A percentile compares a stretch with the other conserved stretches of the same genome.
Conservation (phyloP, 306 rosid genomes). For the Glycine latifolia region DNA sequence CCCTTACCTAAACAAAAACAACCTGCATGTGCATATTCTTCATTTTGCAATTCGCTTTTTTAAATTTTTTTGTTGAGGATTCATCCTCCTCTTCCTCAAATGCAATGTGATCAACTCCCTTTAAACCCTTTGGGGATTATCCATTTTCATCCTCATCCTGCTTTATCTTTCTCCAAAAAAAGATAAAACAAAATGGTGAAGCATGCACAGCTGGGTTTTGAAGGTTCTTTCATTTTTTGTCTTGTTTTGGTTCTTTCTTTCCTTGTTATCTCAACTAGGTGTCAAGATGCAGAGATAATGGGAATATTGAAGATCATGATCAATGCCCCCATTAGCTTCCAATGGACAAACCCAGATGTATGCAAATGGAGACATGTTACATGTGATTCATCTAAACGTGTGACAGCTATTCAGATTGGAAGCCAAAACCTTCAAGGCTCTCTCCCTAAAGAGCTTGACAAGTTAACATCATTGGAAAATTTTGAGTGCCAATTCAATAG, state of each 20-base stretch:
- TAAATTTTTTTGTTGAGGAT: neutral
- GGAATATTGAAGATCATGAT: constrained; percentile 47
- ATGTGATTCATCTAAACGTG: constrained; percentile 52
- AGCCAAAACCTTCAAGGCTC: constrained; percentile 64
- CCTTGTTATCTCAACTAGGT: neutral
- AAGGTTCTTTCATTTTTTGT: neutral
- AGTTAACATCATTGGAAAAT: constrained; percentile 46
- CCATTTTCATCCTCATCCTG: neutral
- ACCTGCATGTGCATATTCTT: neutral
- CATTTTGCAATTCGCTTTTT: constrained; percentile 20
- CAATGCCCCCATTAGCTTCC: constrained; percentile 43
- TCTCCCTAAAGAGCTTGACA: constrained; percentile 60
- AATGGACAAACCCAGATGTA: constrained; percentile 61
- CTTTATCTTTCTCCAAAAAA: neutral
- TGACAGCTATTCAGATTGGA: constrained; percentile 61
- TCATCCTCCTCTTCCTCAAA: neutral
- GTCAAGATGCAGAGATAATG: constrained; percentile 66
- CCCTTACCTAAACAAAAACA: neutral
- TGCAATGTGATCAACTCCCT: constrained; percentile 17
- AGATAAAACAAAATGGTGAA: constrained; percentile 46
- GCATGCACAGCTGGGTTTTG: constrained; percentile 44
- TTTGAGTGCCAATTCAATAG: constrained; percentile 67
- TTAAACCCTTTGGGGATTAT: constrained; percentile 35
- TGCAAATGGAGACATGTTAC: constrained; percentile 60
- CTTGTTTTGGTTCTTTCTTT: neutral